Evolutionary conservation across 2,329 filamentous ascomycete genomes (phyloP).

Genomic region (Colletotrichum sp.): DNA sequence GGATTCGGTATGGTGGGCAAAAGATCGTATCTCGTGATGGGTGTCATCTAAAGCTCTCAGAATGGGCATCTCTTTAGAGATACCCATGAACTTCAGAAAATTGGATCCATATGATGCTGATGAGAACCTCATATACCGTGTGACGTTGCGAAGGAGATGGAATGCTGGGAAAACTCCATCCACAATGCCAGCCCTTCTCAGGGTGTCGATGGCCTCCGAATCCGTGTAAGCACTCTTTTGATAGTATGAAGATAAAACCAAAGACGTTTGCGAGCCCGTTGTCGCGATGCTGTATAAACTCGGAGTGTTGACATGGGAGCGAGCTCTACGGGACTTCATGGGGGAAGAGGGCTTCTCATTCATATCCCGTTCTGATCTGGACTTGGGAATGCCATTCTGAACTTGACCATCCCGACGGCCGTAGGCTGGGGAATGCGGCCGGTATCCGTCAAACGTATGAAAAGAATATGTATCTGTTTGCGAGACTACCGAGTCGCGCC

Average conservation of each 20-base stretch:
- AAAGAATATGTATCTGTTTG: conserved; percentile 61
- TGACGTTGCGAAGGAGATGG: conserved; percentile 66
- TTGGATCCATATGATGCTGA: conserved; percentile 70
- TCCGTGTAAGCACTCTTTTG: conserved; percentile 54
- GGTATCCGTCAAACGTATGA: conserved; percentile 47
- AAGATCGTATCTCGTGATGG: conserved; percentile 67
- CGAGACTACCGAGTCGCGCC: conserved; percentile 60
- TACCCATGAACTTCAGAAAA: conserved; percentile 68
- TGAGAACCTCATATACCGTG: conserved; percentile 69
- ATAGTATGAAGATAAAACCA: conserved; percentile 55
- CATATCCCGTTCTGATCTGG: conserved; percentile 39
- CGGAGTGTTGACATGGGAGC: conserved; percentile 43
- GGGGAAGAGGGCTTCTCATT: conserved; percentile 20
- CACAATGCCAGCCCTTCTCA: conserved; percentile 58
- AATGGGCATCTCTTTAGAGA: conserved; percentile 55
- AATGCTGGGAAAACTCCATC: conserved; percentile 64
- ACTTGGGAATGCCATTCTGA: conserved; percentile 33
- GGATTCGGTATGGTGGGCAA: conserved; percentile 66
- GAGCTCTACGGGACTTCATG: conserved; percentile 28
- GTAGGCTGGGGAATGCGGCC: conserved; percentile 48
- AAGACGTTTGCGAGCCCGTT: conserved; percentile 59
- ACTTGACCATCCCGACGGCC: conserved; percentile 31
- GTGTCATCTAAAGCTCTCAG: conserved; percentile 47
- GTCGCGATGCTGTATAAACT: conserved; percentile 68
- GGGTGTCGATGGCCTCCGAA: conserved; percentile 51